Evolutionary conservation across 345 rosid genomes (phyloP).

Genomic region (Erysimum cheiranthoides): DNA sequence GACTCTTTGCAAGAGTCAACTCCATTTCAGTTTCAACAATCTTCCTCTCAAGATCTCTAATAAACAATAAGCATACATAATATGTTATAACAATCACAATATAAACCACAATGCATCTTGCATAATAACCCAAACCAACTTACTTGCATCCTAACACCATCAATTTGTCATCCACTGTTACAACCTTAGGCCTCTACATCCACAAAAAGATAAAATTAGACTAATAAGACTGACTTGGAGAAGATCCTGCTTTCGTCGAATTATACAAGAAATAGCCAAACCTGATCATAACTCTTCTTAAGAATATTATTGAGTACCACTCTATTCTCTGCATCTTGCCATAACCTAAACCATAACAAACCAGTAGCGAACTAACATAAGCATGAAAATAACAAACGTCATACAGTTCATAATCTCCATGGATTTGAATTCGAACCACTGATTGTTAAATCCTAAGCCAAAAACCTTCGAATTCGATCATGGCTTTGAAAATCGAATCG

Average conservation of each 20-base stretch:
- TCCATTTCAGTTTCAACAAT: slow-evolving; percentile 96
- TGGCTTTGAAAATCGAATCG: too few relatives aligned
- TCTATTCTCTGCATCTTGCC: slow-evolving; percentile 98
- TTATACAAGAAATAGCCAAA: slow-evolving; percentile 31
- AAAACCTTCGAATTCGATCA: neutral
- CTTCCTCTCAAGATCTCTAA: slow-evolving; percentile 88
- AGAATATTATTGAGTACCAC: slow-evolving; percentile 67
- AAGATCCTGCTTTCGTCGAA: too few relatives aligned
- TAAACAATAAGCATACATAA: slow-evolving; percentile 11
- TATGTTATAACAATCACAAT: slow-evolving; percentile 5
- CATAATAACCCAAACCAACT: slow-evolving; percentile 33
- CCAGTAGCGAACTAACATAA: slow-evolving; percentile 11
- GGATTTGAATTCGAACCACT: neutral
- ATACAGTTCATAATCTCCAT: neutral
- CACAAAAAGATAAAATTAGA: slow-evolving; percentile 18
- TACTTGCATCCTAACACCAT: slow-evolving; percentile 88
- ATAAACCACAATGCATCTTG: neutral
- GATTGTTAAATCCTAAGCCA: neutral
- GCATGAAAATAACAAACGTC: neutral
- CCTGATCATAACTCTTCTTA: slow-evolving; percentile 75
- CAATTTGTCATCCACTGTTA: slow-evolving; percentile 84
- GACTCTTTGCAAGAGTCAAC: slow-evolving; percentile 90
- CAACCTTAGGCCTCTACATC: slow-evolving; percentile 85
- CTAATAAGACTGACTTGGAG: too few relatives aligned
- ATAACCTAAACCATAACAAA: slow-evolving; percentile 61